phyloP scores from a whole-genome alignment of 1,139 yeast genomes.

The Eremothecium gossypii region DNA sequence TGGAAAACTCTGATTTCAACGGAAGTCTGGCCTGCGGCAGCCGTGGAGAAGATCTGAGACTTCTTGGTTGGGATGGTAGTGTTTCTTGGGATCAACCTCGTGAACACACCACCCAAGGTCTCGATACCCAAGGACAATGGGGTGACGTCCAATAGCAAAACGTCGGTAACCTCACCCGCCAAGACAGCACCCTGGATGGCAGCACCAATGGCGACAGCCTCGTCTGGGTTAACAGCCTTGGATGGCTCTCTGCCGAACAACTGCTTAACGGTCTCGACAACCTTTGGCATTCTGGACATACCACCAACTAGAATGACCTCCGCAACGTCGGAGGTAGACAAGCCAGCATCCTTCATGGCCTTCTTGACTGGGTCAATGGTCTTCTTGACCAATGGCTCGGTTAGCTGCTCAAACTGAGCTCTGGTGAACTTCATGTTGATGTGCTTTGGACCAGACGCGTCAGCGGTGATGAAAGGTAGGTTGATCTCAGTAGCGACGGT shows the following conservation, averaged over 20 bases:
- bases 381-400: constrained; percentile 84
- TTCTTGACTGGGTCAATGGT: constrained; percentile 96
- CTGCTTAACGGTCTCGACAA: constrained; percentile 87
- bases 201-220: constrained; percentile 99
- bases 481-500: constrained; percentile 89
- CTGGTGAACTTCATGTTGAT: constrained; percentile 89
- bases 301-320: constrained; percentile 99
- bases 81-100: constrained; percentile 95
- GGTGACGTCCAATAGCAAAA: constrained; percentile 87
- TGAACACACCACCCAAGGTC: constrained; percentile 98
- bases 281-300: constrained; percentile 99
- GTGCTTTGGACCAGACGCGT: constrained; percentile 95
- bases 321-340: constrained; percentile 75
- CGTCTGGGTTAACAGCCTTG: constrained; percentile 99
- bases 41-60: constrained; percentile 96
- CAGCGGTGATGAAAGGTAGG: constrained; percentile 84
- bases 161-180: constrained; percentile 97
- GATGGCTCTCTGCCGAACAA: constrained; percentile 94
- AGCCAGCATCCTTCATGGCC: constrained; percentile 93
- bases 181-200: constrained; percentile 99
- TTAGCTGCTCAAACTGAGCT: constrained; percentile 86
- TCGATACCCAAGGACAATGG: constrained; percentile 97
- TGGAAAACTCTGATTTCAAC: constrained; percentile 99
- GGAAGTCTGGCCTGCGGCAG: constrained; percentile 97
- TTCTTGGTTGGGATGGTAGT: constrained; percentile 97